phyloP scores from a whole-genome alignment of 2,329 filamentous ascomycete species.

The Myriosclerotinia curreyana region DNA sequence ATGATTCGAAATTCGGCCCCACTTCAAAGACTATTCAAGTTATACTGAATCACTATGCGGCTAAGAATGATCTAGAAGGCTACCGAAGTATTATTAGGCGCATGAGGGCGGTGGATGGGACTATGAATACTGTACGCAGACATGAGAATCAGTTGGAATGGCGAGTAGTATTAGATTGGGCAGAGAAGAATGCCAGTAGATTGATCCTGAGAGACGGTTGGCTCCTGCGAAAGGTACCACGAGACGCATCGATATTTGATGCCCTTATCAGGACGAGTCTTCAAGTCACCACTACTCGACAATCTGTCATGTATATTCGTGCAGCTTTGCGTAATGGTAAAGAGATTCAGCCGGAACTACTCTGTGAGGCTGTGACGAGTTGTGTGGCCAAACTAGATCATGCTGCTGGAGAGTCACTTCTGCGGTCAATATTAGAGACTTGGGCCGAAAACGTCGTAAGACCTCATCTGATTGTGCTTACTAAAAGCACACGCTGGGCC shows the following conservation, averaged over 20 bases:
- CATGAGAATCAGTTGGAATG: conserved; percentile 4
- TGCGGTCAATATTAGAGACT: conserved; percentile 28
- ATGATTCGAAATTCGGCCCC: conserved; percentile 39
- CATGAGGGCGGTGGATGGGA: conserved; percentile 33
- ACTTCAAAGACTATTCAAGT: conserved; percentile 32
- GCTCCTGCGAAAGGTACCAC: conserved; percentile 31
- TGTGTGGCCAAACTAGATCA: conserved; percentile 32
- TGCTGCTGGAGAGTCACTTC: conserved; percentile 29
- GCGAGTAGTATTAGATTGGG: conserved; percentile 31
- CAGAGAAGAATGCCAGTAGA: conserved; percentile 25
- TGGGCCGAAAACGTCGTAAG: conserved; percentile 27
- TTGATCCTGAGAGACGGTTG: conserved; percentile 26
- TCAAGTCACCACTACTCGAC: conserved; percentile 27
- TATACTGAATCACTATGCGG: conserved; percentile 37
- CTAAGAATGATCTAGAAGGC: conserved; percentile 29
- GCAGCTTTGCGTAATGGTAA: conserved; percentile 34
- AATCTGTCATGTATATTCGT: conserved; percentile 31
- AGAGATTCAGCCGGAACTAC: conserved; percentile 27
- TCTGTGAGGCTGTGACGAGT: conserved; percentile 28
- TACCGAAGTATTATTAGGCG: conserved; percentile 33
- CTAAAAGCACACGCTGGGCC: conserved; percentile 25
- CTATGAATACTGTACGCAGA: conserved; percentile 22
- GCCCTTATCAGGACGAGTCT: conserved; percentile 34
- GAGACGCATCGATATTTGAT: conserved; percentile 34
- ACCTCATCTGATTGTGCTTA: conserved; percentile 22